A percentile compares a stretch with the other conserved stretches of the same genome.
Evolutionary conservation across 352 stramenopile species (phyloP).

Genomic region (Pythium folliculosum): DNA sequence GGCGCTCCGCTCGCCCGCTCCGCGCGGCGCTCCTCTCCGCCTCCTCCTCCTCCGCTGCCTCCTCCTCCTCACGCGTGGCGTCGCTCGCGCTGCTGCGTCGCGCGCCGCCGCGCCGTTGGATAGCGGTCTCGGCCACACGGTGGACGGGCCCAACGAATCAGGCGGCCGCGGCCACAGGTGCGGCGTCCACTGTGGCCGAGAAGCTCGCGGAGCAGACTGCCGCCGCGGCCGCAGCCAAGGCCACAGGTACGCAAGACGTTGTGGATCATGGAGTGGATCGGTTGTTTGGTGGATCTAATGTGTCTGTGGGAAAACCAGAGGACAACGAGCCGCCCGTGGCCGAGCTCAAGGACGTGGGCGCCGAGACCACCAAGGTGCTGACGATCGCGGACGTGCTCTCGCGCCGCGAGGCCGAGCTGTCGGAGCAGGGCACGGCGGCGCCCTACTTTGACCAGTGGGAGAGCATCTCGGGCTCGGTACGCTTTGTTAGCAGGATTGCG

Average conservation of each 20-base stretch:
- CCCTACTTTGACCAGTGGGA: conserved; percentile 74
- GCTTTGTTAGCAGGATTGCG: too few relatives aligned
- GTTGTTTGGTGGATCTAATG: neutral
- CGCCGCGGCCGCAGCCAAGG: neutral
- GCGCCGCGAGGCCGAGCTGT: conserved; percentile 53
- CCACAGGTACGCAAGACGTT: neutral
- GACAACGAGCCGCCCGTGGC: conserved; percentile 32
- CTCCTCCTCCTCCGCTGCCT: neutral
- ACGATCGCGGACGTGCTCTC: conserved; percentile 76
- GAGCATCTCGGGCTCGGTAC: conserved; percentile 64
- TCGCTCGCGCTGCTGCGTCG: neutral
- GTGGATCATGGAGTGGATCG: neutral
- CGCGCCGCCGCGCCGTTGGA: conserved; percentile 12
- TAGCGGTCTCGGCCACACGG: conserved; percentile 21
- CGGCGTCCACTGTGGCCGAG: conserved; percentile 2
- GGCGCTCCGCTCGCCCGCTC: conserved; percentile 27
- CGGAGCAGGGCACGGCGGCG: conserved; percentile 32
- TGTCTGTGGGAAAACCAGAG: neutral
- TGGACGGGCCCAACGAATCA: conserved; percentile 7
- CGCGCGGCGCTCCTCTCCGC: conserved; percentile 11
- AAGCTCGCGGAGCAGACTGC: neutral
- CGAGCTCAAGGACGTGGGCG: conserved; percentile 53
- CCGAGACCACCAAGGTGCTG: conserved; percentile 64
- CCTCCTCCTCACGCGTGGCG: neutral
- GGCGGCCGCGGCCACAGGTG: neutral